These are phyloP conservation scores for Zasmidium cellare DNA, from an alignment of 2,329 filamentous ascomycete genomes.

Conservation along the genomic window DNA sequence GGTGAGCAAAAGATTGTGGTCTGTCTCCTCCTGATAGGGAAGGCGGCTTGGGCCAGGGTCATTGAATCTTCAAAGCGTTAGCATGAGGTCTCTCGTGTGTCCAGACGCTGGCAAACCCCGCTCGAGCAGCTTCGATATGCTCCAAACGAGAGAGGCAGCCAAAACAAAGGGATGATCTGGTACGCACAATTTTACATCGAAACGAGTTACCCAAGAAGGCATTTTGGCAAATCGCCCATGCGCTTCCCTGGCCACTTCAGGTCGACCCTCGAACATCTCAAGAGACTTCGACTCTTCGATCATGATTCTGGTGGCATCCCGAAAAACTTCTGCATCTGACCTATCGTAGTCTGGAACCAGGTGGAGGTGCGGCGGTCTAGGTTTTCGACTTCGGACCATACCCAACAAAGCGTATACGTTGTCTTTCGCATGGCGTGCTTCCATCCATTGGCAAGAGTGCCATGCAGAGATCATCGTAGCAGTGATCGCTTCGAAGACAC, in stretches of 20 bases:
- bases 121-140: not conserved
- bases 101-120: no score
- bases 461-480: not conserved
- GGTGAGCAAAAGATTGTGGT: not conserved
- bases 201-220: not conserved
- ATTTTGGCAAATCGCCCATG: not conserved
- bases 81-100: no score
- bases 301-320: slow-evolving; percentile 1
- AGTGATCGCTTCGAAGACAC: not conserved
- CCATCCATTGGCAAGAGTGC: not conserved
- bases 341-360: not conserved
- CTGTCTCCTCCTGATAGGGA: no score
- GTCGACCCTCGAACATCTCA: not conserved
- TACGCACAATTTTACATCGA: not conserved
- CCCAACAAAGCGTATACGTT: slow-evolving; percentile 1
- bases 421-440: not conserved
- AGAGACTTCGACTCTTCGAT: not conserved
- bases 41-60: no score
- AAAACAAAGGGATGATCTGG: no score
- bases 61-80: not conserved
- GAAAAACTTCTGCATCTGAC: not conserved
- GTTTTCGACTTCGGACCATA: not conserved
- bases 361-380: not conserved
- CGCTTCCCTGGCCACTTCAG: not conserved
- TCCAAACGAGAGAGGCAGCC: no score